Evolutionary conservation across 2,329 filamentous ascomycete genomes (phyloP), one percentile per base, ranked within the genome.

Genomic region (Decorospora gaudefroyi): DNA sequence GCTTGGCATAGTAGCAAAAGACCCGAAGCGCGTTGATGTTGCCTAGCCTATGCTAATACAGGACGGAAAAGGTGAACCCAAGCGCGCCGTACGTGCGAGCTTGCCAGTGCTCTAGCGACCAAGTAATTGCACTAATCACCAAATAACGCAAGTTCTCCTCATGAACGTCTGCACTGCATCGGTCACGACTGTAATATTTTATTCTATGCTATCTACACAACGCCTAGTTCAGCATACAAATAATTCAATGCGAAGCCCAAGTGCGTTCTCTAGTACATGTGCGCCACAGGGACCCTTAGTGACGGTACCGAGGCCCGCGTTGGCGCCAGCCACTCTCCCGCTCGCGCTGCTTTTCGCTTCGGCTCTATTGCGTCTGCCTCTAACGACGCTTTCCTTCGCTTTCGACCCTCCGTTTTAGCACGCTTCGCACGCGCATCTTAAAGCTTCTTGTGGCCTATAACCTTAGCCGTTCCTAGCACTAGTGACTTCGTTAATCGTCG

Each of bases 391-490:
- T 15, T 34, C 32, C 19, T 34, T 5, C 33, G 33, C 33, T 35
- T 35, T 17, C 21, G 22, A 6, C 21, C 22, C 2, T 56, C 49
- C 51, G 49, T 53, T 19, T 44, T 40, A 39, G 46, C 55, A 49
- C 57, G 57, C 36, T 59, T 56, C 22, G 32, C 42, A 31, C 54
- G 31, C 53, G 47, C 52, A 33, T 52, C 49, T 29, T 47, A 18
- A 9, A 63, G 51, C 19, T 63, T 47, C 32, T 59, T 40, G 44
- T 55, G 63, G 38, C 49, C 49, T 42, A 64, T 60, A 10, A 65
- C 52, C 37, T 47, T 57, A 13, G 47, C 58, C 37, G 42, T 57
- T 12, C 51, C 60, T 44, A 63, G 40, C 30, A 65, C 39, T 18
- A 37, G 16, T 33, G 59, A 52, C 41, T 49, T 60, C 18, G 60